Conservation (phyloP, 495 filamentous ascomycete species). For the Staphylotrichum longicolle region DNA sequence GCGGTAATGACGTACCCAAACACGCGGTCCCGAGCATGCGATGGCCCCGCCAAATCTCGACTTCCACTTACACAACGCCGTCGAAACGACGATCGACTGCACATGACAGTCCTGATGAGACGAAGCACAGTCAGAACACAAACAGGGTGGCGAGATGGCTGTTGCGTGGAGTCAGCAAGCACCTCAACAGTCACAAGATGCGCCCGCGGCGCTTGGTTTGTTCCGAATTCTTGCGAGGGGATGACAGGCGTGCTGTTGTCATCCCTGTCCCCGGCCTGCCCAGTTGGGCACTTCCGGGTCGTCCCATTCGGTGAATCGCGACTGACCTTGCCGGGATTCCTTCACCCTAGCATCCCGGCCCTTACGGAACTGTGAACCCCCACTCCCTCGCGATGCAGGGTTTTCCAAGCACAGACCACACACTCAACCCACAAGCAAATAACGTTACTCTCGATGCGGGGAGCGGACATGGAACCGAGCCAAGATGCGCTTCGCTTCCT, state of each 20-base stretch:
- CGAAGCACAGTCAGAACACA: too few species aligned
- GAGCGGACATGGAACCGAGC: not conserved
- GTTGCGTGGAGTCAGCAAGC: not conserved
- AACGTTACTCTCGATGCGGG: not conserved
- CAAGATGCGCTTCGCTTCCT: not conserved
- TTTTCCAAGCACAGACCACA: slow-evolving; percentile 3
- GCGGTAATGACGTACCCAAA: too few species aligned
- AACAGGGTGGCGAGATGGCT: not conserved
- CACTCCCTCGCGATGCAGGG: slow-evolving; percentile 12
- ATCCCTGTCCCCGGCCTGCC: slow-evolving; percentile 11
- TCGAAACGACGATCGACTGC: too few species aligned
- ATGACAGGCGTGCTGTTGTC: not conserved
- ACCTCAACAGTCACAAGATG: not conserved
- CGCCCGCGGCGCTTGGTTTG: slow-evolving; percentile 5
- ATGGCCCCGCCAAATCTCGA: too few species aligned
- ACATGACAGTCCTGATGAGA: too few species aligned
- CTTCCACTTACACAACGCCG: too few species aligned
- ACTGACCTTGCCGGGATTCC: slow-evolving; percentile 11
- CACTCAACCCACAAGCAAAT: not conserved
- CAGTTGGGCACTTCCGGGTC: slow-evolving; percentile 12
- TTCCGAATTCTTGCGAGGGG: not conserved
- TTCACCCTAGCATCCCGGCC: slow-evolving; percentile 4
- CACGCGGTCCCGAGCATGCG: too few species aligned
- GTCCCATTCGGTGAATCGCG: slow-evolving; percentile 11
- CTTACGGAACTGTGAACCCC: not conserved